These are phyloP conservation scores for Delonix regia DNA, from an alignment of 306 rosid species.

Conservation along the genomic window DNA sequence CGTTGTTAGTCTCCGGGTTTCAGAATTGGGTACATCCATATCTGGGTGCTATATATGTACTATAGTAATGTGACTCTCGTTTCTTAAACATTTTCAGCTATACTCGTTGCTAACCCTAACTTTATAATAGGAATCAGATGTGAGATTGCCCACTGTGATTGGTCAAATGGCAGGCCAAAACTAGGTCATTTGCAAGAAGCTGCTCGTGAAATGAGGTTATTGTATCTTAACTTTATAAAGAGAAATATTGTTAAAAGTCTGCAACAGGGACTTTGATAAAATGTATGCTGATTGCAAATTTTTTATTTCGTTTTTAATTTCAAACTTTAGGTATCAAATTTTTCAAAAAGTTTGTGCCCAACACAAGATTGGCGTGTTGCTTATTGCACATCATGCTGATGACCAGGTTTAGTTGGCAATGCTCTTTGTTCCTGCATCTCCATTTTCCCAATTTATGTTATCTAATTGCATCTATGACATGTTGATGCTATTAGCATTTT, in stretches of 20 bases:
- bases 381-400: constrained; percentile 92
- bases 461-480: constrained; percentile 12
- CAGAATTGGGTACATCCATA: constrained; percentile 62
- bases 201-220: constrained; percentile 90
- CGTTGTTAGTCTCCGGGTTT: constrained; percentile 60
- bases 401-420: constrained; percentile 69
- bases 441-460: constrained; percentile 5
- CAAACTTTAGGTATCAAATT: constrained; percentile 62
- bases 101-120: constrained; percentile 30
- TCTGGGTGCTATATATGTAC: constrained; percentile 18
- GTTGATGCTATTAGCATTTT: not conserved
- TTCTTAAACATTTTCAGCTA: constrained; percentile 16
- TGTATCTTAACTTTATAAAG: not conserved
- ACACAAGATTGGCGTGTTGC: constrained; percentile 69
- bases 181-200: constrained; percentile 95
- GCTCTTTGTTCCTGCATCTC: not conserved
- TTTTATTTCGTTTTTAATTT: constrained; percentile 9
- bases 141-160: constrained; percentile 72
- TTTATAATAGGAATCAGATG: constrained; percentile 70
- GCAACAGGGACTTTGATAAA: constrained; percentile 4
- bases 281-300: constrained; percentile 30
- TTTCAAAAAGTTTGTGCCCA: constrained; percentile 75
- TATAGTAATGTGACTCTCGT: constrained; percentile 17
- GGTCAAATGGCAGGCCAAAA: constrained; percentile 83
- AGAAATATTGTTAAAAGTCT: not conserved